Percentiles rank a stretch among this genome's conserved stretches.
These are phyloP conservation scores for Hysterangium stoloniferum DNA, from an alignment of 768 basidiomycete genomes.

Conservation along the genomic window DNA sequence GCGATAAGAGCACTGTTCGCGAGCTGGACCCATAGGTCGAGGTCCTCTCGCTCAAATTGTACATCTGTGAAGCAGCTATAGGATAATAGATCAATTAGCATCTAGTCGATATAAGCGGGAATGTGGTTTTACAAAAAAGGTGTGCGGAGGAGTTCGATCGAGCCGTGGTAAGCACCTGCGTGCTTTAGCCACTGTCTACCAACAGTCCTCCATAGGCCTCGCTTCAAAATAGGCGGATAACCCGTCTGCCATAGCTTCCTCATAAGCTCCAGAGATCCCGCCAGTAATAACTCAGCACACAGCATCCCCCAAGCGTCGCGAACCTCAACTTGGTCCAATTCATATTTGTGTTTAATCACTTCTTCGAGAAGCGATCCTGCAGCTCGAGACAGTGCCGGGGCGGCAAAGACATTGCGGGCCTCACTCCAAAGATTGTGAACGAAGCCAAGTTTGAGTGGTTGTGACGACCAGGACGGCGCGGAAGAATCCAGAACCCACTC, in stretches of 20 bases:
- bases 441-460: constrained; percentile 45
- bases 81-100: constrained; percentile 15
- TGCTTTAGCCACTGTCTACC: constrained; percentile 47
- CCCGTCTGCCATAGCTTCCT: constrained; percentile 1
- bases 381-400: constrained; percentile 32
- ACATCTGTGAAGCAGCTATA: constrained; percentile 36
- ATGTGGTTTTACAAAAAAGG: constrained; percentile 54
- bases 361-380: constrained; percentile 40
- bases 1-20: constrained; percentile 43
- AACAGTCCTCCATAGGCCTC: constrained; percentile 42
- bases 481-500: constrained; percentile 5
- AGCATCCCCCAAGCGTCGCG: constrained; percentile 52
- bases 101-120: no score
- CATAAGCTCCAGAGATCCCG: constrained; percentile 20
- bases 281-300: constrained; percentile 45
- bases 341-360: constrained; percentile 41
- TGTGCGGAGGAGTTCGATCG: constrained; percentile 43
- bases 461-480: constrained; percentile 9
- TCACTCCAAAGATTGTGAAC: constrained; percentile 51
- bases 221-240: background rate
- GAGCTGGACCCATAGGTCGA: constrained; percentile 51
- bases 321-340: constrained; percentile 37
- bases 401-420: constrained; percentile 37
- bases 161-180: constrained; percentile 44
- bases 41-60: constrained; percentile 48